phyloP scores from a whole-genome alignment of 2,329 filamentous ascomycete genomes.

The Hymenoscyphus scutula region DNA sequence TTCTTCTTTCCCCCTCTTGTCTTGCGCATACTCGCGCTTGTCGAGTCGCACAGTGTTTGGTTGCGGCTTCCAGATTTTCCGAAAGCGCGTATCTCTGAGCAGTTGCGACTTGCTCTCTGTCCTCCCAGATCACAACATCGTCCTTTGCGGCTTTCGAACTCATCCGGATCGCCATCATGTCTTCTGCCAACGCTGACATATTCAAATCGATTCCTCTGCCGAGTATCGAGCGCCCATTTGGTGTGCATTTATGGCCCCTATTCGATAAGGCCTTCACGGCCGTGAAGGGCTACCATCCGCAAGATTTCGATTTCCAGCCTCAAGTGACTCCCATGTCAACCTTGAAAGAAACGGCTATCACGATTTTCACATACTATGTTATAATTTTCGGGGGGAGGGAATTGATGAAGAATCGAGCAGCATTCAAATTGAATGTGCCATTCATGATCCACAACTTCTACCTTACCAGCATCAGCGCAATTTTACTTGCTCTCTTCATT shows the following conservation, averaged over 20 bases:
- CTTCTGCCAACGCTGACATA: slow-evolving; percentile 26
- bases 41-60: slow-evolving; percentile 8
- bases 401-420: slow-evolving; percentile 81
- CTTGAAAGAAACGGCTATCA: slow-evolving; percentile 74
- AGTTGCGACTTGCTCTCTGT: slow-evolving; percentile 5
- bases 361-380: slow-evolving; percentile 85
- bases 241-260: slow-evolving; percentile 87
- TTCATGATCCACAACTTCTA: slow-evolving; percentile 98
- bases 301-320: slow-evolving; percentile 80
- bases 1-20: neutral
- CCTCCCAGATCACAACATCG: neutral
- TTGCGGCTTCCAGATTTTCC: slow-evolving; percentile 10
- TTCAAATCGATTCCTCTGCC: slow-evolving; percentile 63
- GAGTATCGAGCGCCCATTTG: slow-evolving; percentile 88
- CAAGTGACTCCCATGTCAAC: slow-evolving; percentile 89
- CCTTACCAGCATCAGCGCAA: slow-evolving; percentile 79
- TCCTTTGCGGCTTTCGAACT: neutral
- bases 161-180: slow-evolving; percentile 23
- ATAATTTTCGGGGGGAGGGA: slow-evolving; percentile 92
- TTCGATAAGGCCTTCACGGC: slow-evolving; percentile 83
- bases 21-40: neutral
- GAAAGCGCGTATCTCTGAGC: slow-evolving; percentile 9
- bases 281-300: slow-evolving; percentile 75
- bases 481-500: slow-evolving; percentile 78
- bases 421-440: slow-evolving; percentile 81